phyloP scores from a whole-genome alignment of 1,284 basidiomycete species.

The Boletus hoseneyae region DNA sequence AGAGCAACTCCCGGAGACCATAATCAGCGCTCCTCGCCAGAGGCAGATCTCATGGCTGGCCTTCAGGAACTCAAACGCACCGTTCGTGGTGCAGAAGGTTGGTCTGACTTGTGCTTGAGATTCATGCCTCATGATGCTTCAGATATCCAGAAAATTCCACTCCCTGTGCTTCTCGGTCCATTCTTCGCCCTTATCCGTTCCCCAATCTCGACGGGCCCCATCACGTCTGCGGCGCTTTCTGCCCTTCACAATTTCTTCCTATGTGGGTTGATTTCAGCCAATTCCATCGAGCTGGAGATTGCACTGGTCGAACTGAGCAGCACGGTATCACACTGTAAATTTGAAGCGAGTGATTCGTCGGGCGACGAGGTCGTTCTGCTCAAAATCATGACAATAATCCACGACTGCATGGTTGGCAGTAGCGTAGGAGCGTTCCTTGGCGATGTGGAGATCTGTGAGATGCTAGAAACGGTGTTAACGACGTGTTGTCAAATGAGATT shows the following conservation, averaged over 20 bases:
- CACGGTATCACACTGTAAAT: slow-evolving; percentile 94
- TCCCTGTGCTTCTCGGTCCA: slow-evolving; percentile 70
- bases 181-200: slow-evolving; percentile 95
- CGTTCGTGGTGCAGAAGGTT: slow-evolving; percentile 73
- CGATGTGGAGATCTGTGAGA: slow-evolving; percentile 96
- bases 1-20: slow-evolving; percentile 47
- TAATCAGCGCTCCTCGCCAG: slow-evolving; percentile 44
- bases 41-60: slow-evolving; percentile 83
- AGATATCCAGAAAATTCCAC: slow-evolving; percentile 59
- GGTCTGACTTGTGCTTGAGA: slow-evolving; percentile 26
- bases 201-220: slow-evolving; percentile 89
- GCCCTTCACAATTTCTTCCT: slow-evolving; percentile 87
- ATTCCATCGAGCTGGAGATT: slow-evolving; percentile 50
- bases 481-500: slow-evolving; percentile 97
- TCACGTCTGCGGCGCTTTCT: slow-evolving; percentile 86
- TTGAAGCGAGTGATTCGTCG: slow-evolving; percentile 94
- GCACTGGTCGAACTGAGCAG: slow-evolving; percentile 85
- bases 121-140: slow-evolving; percentile 19
- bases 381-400: slow-evolving; percentile 89
- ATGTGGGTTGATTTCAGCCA: slow-evolving; percentile 65
- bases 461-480: slow-evolving; percentile 96
- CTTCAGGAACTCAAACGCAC: slow-evolving; percentile 85
- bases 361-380: slow-evolving; percentile 95
- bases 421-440: slow-evolving; percentile 67
- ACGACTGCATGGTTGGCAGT: slow-evolving; percentile 72